Base-by-base conservation (phyloP, 495 filamentous ascomycete species). In the Thermochaetoides thermophila region DNA sequence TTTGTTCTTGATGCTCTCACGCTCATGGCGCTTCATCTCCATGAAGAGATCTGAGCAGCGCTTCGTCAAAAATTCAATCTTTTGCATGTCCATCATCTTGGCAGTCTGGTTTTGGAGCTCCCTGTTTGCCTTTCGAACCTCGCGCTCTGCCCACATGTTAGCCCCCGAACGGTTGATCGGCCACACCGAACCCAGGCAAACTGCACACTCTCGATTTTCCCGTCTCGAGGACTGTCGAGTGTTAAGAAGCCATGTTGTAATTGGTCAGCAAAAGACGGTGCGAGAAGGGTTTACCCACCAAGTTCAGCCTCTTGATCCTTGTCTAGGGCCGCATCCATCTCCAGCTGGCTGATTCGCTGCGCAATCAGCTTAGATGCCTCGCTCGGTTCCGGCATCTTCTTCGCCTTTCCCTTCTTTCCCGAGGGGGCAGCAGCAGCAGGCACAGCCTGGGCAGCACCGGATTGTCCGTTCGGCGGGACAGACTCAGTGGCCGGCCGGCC, bases 281-380 rank as follows among this genome's bases (percentile, higher is more conserved):
- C 29, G 16, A 35, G 27, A 13, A n/a, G n/a, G 21, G 21, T 6
- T 11, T 24, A 85, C 86, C 52, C 66, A 95, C 86, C 89, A 55
- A 97, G 95, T 63, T 95, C 89, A 37, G 73, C 75, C 53, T 94
- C 85, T 56, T 95, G 82, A 40, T 95, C 86, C 60, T 89, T 92
- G 44, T 95, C 86, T 33, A 82, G 82, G 15, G 84, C 84, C 32
- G 78, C 77, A 66, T 94, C 84, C 23, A 78, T 76, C 55, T 97
- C 89, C 42, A 97, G 59, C 63, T 96, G 91, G 16, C 85, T 87
- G 44, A 97, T 95, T 56, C 87, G 85, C 18, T 84, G 83, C 17
- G 83, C 78, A 30, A 97, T 69, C 35, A 92, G 68, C 60, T 95
- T 94, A 24, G 78, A 81, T 8, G 83, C 81, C 46, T 95, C 84